Evolutionary conservation across 2,329 filamentous ascomycete genomes (phyloP), one percentile per base, ranked within the genome.

Genomic region (Cladosporium sphaerospermum): DNA sequence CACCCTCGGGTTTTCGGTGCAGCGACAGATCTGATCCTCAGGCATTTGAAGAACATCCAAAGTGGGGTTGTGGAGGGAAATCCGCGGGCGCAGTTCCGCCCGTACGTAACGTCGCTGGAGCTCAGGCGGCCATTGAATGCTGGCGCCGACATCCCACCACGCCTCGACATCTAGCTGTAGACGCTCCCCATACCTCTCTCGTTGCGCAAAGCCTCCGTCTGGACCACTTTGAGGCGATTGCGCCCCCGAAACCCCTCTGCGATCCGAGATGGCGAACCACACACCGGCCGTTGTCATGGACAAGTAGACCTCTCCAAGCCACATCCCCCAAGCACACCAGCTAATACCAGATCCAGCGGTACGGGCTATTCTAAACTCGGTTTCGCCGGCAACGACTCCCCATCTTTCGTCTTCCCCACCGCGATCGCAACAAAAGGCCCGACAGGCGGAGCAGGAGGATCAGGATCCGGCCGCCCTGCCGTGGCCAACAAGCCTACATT

Each of bases 201-300:
- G 7, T 7, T 28, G 4, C 23, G 23, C 23, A 7, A 28, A 28
- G 23, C 23, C 11, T 2, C 9, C 23, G 19, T n/a, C 28, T 39
- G 14, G 39, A 33, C 16, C 10, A 14, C 5, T 6, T 33, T 9
- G 8, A 42, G 46, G 46, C 39, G 46, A 42, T 42, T 19, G 46
- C 37, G 39, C 37, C 46, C 37, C 33, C 18, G 16, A 23, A 14
- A 19, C 23, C 11, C 13, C 16, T 8, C 16, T 32, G 31, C 42
- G 11, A 45, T 42, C 58, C 58, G 78, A 70, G 66, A 99, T 99
- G 93, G 92, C 93, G 71, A 87, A 88, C 78, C 92, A 97, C 84
- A 97, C 93, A 71, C 93, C 93, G 67, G 93, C 93, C 88, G 93
- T 99, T 96, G 93, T 99, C 89, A 99, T 99, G 92, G 93, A 99